A percentile compares a stretch with the other conserved stretches of the same genome.
Evolutionary conservation across 78 protist genomes (phyloP).

Genomic region (Monosiga brevicollis): DNA sequence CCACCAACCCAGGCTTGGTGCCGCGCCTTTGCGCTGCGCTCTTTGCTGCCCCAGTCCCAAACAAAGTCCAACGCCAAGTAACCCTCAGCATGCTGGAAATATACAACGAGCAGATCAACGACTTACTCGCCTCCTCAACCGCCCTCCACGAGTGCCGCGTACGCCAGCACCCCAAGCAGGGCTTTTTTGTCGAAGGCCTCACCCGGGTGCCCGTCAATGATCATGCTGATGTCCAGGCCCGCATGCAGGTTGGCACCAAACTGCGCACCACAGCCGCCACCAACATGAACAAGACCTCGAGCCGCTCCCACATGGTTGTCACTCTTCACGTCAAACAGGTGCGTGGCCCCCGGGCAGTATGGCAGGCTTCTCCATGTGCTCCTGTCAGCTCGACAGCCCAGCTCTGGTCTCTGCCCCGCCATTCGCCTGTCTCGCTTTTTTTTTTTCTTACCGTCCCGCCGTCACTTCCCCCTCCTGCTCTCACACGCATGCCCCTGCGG

Average conservation of each 20-base stretch:
- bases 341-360: no score
- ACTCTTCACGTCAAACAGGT: slow-evolving; percentile 13
- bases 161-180: slow-evolving; percentile 22
- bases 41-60: no score
- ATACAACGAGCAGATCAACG: slow-evolving; percentile 51
- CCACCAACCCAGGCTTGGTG: slow-evolving; percentile 6
- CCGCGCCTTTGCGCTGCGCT: slow-evolving; percentile 22
- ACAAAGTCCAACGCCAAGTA: not conserved
- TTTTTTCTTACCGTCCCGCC: not conserved
- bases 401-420: no score
- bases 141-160: not conserved
- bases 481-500: not conserved
- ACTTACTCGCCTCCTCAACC: slow-evolving; percentile 1
- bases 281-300: slow-evolving; percentile 51
- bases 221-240: not conserved
- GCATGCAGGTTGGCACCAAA: slow-evolving; percentile 24
- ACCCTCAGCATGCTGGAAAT: slow-evolving; percentile 52
- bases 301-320: slow-evolving; percentile 59
- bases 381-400: no score
- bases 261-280: slow-evolving; percentile 51
- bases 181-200: slow-evolving; percentile 19
- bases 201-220: not conserved
- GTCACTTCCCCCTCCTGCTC: not conserved
- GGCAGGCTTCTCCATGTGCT: no score
- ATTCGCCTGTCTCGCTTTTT: not conserved